A percentile compares a stretch with the other conserved stretches of the same genome.
Evolutionary conservation across 1,284 basidiomycete genomes (phyloP).

Genomic region (Ustilago trichophora): DNA sequence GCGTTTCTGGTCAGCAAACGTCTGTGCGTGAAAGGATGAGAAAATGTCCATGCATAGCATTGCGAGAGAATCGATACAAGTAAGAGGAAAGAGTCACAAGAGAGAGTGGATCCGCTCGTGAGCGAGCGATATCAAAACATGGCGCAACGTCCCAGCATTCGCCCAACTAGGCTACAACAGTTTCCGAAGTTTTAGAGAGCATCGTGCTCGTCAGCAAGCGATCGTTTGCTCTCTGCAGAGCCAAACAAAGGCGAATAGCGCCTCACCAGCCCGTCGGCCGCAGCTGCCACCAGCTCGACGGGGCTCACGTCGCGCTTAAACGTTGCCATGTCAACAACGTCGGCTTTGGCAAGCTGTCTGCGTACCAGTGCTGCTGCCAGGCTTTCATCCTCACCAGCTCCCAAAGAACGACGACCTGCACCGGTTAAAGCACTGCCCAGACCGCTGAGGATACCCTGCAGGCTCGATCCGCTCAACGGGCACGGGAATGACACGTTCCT

Average conservation of each 20-base stretch:
- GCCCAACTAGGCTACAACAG: too few species aligned
- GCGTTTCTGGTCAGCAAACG: too few species aligned
- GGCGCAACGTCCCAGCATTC: too few species aligned
- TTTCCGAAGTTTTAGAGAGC: slow-evolving; percentile 20
- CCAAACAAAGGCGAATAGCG: slow-evolving; percentile 9
- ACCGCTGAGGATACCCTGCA: slow-evolving; percentile 20
- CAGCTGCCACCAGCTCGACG: slow-evolving; percentile 24
- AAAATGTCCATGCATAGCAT: slow-evolving; percentile 35
- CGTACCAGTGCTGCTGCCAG: slow-evolving; percentile 6
- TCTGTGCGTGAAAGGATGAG: neutral
- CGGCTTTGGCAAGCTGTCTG: slow-evolving; percentile 21
- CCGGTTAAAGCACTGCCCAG: slow-evolving; percentile 10
- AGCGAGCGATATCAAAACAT: too few species aligned
- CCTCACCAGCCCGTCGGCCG: slow-evolving; percentile 22
- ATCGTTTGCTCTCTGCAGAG: neutral
- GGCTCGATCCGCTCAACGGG: slow-evolving; percentile 23
- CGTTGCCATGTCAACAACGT: slow-evolving; percentile 9
- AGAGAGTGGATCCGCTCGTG: too few species aligned
- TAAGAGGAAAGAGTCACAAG: neutral
- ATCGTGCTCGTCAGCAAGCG: slow-evolving; percentile 24
- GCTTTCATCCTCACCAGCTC: neutral
- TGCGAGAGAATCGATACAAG: slow-evolving; percentile 6
- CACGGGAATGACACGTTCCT: slow-evolving; percentile 48
- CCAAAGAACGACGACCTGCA: slow-evolving; percentile 1
- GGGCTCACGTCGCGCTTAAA: slow-evolving; percentile 23